A percentile compares a stretch with the other conserved stretches of the same genome.
Conservation (phyloP, 192 early-diverging fungal species). For the Podila clonocystis region DNA sequence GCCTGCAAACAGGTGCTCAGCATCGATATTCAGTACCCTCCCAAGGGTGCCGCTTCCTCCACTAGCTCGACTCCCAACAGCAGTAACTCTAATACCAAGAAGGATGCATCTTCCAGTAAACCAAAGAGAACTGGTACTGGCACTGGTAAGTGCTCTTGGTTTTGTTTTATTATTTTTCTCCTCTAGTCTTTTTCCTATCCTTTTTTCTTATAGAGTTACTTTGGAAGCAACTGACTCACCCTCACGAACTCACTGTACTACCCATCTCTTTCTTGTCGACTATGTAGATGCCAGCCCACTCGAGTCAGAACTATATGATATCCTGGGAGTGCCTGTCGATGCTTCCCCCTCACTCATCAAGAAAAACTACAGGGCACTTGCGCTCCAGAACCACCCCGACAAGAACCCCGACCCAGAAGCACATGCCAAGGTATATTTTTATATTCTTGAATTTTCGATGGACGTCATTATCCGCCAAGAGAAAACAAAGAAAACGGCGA, state of each 20-base stretch:
- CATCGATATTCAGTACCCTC: slow-evolving; percentile 52
- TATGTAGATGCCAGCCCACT: slow-evolving; percentile 74
- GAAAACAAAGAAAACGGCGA: too few relatives aligned
- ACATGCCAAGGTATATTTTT: slow-evolving; percentile 68
- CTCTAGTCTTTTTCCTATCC: neutral
- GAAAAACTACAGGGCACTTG: slow-evolving; percentile 89
- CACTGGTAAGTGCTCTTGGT: slow-evolving; percentile 16
- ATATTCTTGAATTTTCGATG: neutral
- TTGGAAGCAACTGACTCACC: too few relatives aligned
- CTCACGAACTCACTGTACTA: neutral
- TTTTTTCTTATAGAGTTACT: neutral
- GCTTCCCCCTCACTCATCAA: slow-evolving; percentile 91
- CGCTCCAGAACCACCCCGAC: slow-evolving; percentile 93
- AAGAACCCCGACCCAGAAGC: slow-evolving; percentile 78
- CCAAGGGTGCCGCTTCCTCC: slow-evolving; percentile 43
- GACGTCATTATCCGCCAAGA: neutral
- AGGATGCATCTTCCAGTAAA: slow-evolving; percentile 11
- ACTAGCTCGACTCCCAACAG: slow-evolving; percentile 13
- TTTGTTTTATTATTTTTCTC: slow-evolving; percentile 1
- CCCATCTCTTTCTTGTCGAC: slow-evolving; percentile 5
- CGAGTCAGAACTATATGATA: slow-evolving; percentile 91
- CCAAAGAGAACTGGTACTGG: slow-evolving; percentile 35
- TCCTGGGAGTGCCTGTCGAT: slow-evolving; percentile 76
- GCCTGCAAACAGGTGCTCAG: slow-evolving; percentile 58
- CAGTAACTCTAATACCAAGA: slow-evolving; percentile 23